Base-by-base conservation (phyloP, 2,329 filamentous ascomycete species). In the Microthyrium microscopicum region DNA sequence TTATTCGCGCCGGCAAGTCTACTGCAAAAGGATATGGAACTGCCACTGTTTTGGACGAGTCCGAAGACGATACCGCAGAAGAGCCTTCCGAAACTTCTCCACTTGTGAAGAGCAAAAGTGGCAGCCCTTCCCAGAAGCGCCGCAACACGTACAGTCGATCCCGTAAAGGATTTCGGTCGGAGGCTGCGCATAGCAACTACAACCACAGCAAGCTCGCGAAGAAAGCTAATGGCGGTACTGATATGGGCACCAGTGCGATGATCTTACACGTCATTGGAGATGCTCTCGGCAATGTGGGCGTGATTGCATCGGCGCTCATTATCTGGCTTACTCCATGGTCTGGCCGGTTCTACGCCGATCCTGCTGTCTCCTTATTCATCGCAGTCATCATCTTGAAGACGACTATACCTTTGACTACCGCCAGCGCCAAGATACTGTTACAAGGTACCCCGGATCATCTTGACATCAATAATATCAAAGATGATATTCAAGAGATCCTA, bases 381-480 rank as follows among this genome's bases (percentile, higher is more conserved):
- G 22, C 22, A 25, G 22, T 25, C 22, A 25, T 25, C 22, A 25
- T 25, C 22, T 25, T 25, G 22, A 25, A 25, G 22, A 25, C 22
- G 22, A 25, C 22, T 25, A 25, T 25, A 25, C 22, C 22, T 25
- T 25, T 25, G 22, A 25, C 22, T 25, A 25, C 22, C 22, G 22
- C 22, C 22, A 25, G 22, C 22, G 22, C 22, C 22, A 25, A 25
- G 22, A 25, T 25, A 25, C 22, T 25, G 22, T 25, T 25, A 25
- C 22, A 25, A 25, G 22, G 22, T 25, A 25, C 22, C 22, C 22
- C 22, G 22, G 22, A 25, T 25, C 22, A 25, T 25, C 22, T 25
- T 25, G 22, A 25, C 22, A 25, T 25, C 22, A 25, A 25, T 25
- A 25, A 25, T 25, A 25, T 25, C 22, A 25, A 25, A 25, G 22